These are phyloP conservation scores for Cladorrhinum sp. DNA, from an alignment of 2,329 filamentous ascomycete genomes.

Conservation along the genomic window DNA sequence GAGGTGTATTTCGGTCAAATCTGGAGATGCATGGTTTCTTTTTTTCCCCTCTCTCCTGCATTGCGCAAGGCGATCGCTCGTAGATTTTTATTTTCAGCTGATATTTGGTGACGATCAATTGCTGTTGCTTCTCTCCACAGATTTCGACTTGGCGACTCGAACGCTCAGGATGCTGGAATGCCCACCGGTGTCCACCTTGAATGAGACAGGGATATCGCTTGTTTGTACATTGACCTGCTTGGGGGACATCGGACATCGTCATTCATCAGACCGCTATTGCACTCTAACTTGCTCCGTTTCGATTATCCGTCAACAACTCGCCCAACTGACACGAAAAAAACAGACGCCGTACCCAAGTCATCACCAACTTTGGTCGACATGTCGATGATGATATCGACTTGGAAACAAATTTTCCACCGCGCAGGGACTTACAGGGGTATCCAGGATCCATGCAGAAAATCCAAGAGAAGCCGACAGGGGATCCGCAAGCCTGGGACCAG, in stretches of 20 bases:
- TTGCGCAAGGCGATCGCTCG: background rate
- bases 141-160: conserved; percentile 4
- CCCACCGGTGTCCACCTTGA: background rate
- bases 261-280: background rate
- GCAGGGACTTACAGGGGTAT: conserved; percentile 1
- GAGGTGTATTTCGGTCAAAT: background rate
- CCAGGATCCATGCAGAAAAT: conserved; percentile 16
- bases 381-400: background rate
- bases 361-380: background rate
- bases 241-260: background rate
- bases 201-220: conserved; percentile 1
- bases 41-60: background rate
- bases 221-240: background rate
- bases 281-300: too few species aligned
- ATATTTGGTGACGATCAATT: conserved; percentile 3
- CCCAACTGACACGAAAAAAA: too few species aligned
- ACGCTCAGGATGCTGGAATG: background rate
- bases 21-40: background rate
- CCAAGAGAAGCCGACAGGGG: background rate
- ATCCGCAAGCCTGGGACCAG: background rate
- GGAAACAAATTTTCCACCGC: conserved; percentile 8
- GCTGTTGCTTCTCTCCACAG: conserved; percentile 8
- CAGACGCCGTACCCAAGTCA: background rate
- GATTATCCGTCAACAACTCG: too few species aligned
- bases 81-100: background rate